Percentiles rank a stretch among this genome's conserved stretches.
phyloP scores from a whole-genome alignment of 2,329 filamentous ascomycete species.

The Paracorniculantispora psalliotae region DNA sequence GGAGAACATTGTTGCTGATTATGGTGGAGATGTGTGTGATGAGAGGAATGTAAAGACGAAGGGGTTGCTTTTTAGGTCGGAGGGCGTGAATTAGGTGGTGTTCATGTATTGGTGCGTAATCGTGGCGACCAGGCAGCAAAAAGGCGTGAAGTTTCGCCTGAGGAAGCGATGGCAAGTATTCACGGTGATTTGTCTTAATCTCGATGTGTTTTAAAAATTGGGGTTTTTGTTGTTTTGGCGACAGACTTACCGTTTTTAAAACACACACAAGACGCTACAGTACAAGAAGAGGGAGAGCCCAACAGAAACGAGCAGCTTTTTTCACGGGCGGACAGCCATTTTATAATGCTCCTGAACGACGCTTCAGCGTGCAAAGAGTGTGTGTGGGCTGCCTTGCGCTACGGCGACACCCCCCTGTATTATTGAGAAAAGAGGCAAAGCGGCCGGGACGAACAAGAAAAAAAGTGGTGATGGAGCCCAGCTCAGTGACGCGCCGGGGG shows the following conservation, averaged over 20 bases:
- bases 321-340: neutral
- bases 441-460: neutral
- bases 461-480: conserved; percentile 10
- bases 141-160: neutral
- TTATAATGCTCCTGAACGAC: neutral
- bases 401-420: conserved; percentile 3
- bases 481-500: neutral
- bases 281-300: neutral
- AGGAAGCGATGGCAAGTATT: neutral
- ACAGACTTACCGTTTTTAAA: conserved; percentile 2
- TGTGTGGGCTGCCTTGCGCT: conserved; percentile 4
- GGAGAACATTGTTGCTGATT: conserved; percentile 41
- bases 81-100: neutral
- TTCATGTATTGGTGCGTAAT: neutral
- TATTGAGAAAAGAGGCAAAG: neutral
- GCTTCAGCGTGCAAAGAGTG: neutral
- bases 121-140: conserved; percentile 1
- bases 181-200: neutral
- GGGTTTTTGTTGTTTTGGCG: neutral
- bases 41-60: neutral
- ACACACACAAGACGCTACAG: neutral
- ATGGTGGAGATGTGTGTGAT: neutral
- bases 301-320: neutral
- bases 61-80: neutral
- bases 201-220: neutral